phyloP scores from a whole-genome alignment of 306 rosid species.

The Prosopis cineraria region DNA sequence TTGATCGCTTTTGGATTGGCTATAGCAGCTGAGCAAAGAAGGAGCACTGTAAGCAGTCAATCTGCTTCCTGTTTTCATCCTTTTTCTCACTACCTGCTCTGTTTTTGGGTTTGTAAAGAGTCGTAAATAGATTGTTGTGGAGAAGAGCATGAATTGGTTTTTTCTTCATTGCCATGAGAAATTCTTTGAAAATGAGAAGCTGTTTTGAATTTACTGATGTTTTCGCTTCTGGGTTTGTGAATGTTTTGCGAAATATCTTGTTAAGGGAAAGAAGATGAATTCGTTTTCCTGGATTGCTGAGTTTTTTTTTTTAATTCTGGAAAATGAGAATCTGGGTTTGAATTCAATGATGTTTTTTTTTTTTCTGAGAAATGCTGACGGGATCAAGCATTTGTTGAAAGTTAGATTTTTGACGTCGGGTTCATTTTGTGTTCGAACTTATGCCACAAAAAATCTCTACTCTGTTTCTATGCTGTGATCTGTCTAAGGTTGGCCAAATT shows the following conservation, averaged over 20 bases:
- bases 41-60: background rate
- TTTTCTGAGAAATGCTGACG: background rate
- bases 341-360: background rate
- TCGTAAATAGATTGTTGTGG: background rate
- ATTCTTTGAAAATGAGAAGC: background rate
- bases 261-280: background rate
- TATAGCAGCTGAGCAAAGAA: constrained; percentile 11
- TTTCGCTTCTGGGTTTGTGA: background rate
- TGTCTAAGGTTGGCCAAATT: background rate
- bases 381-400: background rate
- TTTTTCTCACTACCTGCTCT: background rate
- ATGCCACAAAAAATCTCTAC: background rate
- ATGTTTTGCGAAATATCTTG: background rate
- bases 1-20: constrained; percentile 21
- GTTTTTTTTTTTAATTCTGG: background rate
- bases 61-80: background rate
- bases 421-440: background rate
- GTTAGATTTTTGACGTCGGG: background rate
- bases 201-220: background rate
- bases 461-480: background rate
- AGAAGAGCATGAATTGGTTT: background rate
- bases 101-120: background rate
- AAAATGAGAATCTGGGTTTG: background rate
- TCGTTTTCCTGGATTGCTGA: background rate
- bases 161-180: background rate